Conservation (phyloP, 768 basidiomycete genomes). For the Kwoniella botswanensis region DNA sequence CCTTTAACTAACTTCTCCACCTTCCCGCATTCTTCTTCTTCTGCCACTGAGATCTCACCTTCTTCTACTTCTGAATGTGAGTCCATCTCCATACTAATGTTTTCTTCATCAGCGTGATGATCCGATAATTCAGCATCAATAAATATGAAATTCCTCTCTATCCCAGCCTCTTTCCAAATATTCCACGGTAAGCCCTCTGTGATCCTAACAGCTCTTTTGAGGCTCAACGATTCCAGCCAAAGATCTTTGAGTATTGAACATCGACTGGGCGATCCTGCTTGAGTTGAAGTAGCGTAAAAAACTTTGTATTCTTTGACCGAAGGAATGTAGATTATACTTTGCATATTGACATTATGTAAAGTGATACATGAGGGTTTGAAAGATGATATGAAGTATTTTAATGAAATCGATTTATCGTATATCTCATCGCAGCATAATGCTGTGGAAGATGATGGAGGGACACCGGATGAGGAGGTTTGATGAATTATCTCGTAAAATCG, state of each 20-base stretch:
- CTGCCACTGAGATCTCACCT: background rate
- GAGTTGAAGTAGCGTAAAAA: background rate
- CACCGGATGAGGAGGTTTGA: background rate
- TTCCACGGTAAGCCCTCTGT: background rate
- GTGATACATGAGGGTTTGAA: background rate
- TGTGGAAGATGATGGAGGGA: background rate
- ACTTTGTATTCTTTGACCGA: background rate
- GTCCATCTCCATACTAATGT: background rate
- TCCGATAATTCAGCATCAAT: conserved; percentile 1
- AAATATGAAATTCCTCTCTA: background rate
- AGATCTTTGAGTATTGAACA: background rate
- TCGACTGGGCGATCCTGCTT: background rate
- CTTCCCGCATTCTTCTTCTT: background rate
- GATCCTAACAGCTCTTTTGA: conserved; percentile 7
- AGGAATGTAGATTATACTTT: background rate
- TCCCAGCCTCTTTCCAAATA: background rate
- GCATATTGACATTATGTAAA: conserved; percentile 1
- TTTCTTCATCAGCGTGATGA: background rate
- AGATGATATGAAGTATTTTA: background rate
- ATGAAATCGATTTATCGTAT: background rate
- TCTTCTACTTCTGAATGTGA: background rate
- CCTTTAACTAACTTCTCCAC: conserved; percentile 2
- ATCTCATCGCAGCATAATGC: background rate
- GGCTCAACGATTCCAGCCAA: background rate
- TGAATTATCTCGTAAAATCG: background rate